A percentile compares a stretch with the other conserved stretches of the same genome.
Evolutionary conservation across 345 rosid species (phyloP).

Genomic region (Aegle marmelos): DNA sequence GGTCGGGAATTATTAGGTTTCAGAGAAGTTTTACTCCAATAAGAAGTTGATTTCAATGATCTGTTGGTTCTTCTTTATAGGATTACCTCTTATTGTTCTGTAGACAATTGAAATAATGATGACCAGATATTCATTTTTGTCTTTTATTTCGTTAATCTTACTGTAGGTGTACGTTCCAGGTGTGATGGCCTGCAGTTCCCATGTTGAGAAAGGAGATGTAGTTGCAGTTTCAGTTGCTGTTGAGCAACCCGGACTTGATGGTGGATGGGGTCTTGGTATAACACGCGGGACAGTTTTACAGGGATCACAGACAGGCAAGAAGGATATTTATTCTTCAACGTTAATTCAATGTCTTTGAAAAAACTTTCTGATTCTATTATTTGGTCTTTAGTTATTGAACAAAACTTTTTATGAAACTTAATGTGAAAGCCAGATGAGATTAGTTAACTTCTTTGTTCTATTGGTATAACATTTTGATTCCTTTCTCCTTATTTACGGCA

Average conservation of each 20-base stretch:
- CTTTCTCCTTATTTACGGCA: background rate
- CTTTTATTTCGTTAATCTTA: constrained; percentile 20
- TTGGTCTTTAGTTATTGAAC: constrained; percentile 1
- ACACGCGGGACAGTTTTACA: constrained; percentile 93
- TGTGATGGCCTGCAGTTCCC: constrained; percentile 92
- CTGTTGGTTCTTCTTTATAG: background rate
- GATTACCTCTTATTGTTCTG: background rate
- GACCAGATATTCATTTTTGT: background rate
- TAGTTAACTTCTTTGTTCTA: background rate
- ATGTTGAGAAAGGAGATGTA: constrained; percentile 87
- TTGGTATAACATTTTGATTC: background rate
- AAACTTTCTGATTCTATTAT: background rate
- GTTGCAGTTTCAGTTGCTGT: constrained; percentile 96
- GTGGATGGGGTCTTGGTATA: constrained; percentile 73
- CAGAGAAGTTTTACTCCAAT: background rate
- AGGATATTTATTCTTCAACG: constrained; percentile 1
- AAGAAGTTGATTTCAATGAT: background rate
- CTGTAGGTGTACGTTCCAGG: constrained; percentile 94
- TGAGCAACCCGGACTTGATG: constrained; percentile 67
- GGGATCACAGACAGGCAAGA: constrained; percentile 72
- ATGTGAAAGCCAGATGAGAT: background rate
- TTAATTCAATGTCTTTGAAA: background rate
- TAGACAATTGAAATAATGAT: background rate
- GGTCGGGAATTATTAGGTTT: background rate
- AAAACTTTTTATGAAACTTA: background rate